Evolutionary conservation across 2,329 filamentous ascomycete genomes (phyloP).

Genomic region (Chaetomium olivaceum): DNA sequence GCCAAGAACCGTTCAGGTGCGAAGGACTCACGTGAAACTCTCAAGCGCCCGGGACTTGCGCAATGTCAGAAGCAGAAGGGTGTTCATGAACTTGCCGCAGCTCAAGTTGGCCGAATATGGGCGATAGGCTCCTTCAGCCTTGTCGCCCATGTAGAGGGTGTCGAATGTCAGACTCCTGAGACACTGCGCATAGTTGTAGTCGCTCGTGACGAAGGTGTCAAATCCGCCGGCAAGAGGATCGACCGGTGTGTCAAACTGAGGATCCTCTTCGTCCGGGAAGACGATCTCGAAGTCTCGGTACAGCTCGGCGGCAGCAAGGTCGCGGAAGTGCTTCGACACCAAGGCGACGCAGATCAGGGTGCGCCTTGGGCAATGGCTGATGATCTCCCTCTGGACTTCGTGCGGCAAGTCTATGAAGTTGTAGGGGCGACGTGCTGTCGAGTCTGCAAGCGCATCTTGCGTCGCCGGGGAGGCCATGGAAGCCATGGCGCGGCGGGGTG

Average conservation of each 20-base stretch:
- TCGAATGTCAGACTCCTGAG: constrained; percentile 58
- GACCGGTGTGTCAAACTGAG: constrained; percentile 52
- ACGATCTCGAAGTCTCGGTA: constrained; percentile 63
- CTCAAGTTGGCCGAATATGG: constrained; percentile 56
- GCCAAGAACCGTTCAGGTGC: constrained; percentile 6
- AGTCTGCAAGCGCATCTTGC: constrained; percentile 12
- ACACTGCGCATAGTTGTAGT: constrained; percentile 63
- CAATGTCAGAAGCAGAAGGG: constrained; percentile 57
- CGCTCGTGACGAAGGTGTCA: constrained; percentile 62
- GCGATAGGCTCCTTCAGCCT: constrained; percentile 56
- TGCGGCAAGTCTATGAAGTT: constrained; percentile 47
- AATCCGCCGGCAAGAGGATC: constrained; percentile 60
- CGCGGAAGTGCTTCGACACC: constrained; percentile 58
- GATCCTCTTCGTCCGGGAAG: constrained; percentile 61
- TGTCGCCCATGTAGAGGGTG: constrained; percentile 52
- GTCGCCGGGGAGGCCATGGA: constrained; percentile 40
- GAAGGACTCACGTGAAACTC: constrained; percentile 51
- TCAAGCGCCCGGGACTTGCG: constrained; percentile 58
- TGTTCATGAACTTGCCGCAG: constrained; percentile 66
- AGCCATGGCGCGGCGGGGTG: background rate
- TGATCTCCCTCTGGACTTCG: constrained; percentile 52
- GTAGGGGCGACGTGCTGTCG: constrained; percentile 5
- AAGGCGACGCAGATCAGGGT: constrained; percentile 60
- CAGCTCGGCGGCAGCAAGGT: constrained; percentile 58
- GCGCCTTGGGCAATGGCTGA: constrained; percentile 49